A percentile compares a stretch with the other conserved stretches of the same genome.
phyloP scores from a whole-genome alignment of 352 stramenopile genomes.

The Phytophthora fragariaefolia region DNA sequence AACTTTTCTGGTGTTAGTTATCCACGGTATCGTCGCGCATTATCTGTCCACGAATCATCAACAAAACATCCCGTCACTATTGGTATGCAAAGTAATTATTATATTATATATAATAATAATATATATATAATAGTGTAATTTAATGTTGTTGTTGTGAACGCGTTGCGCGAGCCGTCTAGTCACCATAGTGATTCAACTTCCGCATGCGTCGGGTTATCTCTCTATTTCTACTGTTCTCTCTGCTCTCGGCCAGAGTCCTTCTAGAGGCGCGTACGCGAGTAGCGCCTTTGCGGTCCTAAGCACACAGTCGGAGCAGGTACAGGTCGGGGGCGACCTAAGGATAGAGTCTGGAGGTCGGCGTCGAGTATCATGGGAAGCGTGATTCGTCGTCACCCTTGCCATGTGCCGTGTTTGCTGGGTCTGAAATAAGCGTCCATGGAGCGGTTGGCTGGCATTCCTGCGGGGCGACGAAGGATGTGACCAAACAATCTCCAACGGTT shows the following conservation, averaged over 20 bases:
- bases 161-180: not conserved
- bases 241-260: not conserved
- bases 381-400: not conserved
- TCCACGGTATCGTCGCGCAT: no score
- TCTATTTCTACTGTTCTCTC: not conserved
- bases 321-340: no score
- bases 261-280: not conserved
- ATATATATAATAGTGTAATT: not conserved
- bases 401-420: not conserved
- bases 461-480: constrained; percentile 8
- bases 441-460: constrained; percentile 3
- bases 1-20: no score
- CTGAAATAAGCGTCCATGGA: constrained; percentile 5
- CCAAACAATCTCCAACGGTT: constrained; percentile 5
- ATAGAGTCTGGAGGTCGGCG: not conserved
- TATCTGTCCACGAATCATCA: no score
- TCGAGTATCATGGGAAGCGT: not conserved
- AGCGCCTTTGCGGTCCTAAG: not conserved
- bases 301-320: not conserved
- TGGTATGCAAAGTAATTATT: no score
- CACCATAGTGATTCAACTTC: not conserved
- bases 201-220: constrained; percentile 2
- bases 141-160: not conserved
- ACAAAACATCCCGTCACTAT: no score
- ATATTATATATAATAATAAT: no score